Conservation (phyloP, 345 rosid genomes). For the Citrus trifoliata region DNA sequence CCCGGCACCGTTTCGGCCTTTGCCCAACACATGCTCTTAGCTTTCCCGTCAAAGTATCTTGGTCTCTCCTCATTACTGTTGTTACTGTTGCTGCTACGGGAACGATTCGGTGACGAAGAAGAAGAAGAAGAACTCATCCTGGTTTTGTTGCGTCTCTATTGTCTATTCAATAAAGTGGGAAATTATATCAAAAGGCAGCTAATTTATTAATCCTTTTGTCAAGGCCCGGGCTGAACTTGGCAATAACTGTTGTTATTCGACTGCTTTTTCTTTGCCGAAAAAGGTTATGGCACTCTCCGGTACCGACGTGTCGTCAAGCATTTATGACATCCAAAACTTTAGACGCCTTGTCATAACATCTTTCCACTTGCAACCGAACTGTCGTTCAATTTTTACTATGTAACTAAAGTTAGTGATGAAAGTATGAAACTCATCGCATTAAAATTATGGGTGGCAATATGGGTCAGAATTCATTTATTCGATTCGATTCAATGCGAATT, state of each 20-base stretch:
- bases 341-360: no score
- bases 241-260: no score
- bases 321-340: no score
- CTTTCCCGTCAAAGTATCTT: constrained; percentile 67
- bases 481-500: no score
- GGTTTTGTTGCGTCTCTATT: background rate
- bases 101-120: constrained; percentile 25
- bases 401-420: no score
- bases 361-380: no score
- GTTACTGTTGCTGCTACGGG: constrained; percentile 10
- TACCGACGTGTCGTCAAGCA: background rate
- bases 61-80: constrained; percentile 49
- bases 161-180: background rate
- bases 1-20: constrained; percentile 72
- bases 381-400: no score
- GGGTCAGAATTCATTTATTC: no score
- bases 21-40: constrained; percentile 74
- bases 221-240: background rate
- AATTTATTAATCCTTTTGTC: background rate
- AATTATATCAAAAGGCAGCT: background rate
- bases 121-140: constrained; percentile 35
- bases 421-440: no score
- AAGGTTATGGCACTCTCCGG: no score
- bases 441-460: no score
- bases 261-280: no score